Evolutionary conservation across 495 filamentous ascomycete genomes (phyloP), one percentile per base, ranked within the genome.

Genomic region (Venustampulla echinocandica): DNA sequence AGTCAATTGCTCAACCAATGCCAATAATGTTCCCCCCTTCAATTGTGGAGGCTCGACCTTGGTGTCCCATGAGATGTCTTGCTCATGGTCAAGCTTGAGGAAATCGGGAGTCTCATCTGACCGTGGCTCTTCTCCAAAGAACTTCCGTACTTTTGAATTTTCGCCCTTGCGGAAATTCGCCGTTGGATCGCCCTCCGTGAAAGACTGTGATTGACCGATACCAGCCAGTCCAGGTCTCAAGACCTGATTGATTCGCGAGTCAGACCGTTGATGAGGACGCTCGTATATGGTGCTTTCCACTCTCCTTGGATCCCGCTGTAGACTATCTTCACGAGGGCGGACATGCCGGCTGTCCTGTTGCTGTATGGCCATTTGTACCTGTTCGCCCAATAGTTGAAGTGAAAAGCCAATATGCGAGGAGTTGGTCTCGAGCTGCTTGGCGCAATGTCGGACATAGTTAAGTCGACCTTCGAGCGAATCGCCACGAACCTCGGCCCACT

Each of bases 1-100:
- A 13, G 92, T 97, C 42, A 97, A 69, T 59, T 95, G 90, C 63
- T 97, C 92, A n/a, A 97, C 93, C 55, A 98, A 64, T 7, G 84
- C 93, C 27, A 84, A 71, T 28, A 98, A 65, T 14, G 90, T 92
- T 41, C 92, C 92, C 47, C 92, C 92, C 61, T 87, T 89, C 42
- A 97, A 69, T 19, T 76, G 67, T 22, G 87, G 83, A 2, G 77
- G 73, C 28, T 79, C 73, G 42, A 65, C 60, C 64, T 96, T 97
- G 25, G 70, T 70, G 59, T 97, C 92, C 64, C 89, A 95, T 10
- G 85, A 81, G 1, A 97, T 77, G 53, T 98, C 92, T 30, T 82
- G 79, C 60, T 96, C 90, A 50, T 90, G 79, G 56, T 95, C 93
- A 50, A 95, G 82, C 53, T 75, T 81, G 52, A 98, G 68, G 66